A percentile compares a stretch with the other conserved stretches of the same genome.
Evolutionary conservation across 139 green algal species (phyloP).

Genomic region (Coccomyxa sp.): DNA sequence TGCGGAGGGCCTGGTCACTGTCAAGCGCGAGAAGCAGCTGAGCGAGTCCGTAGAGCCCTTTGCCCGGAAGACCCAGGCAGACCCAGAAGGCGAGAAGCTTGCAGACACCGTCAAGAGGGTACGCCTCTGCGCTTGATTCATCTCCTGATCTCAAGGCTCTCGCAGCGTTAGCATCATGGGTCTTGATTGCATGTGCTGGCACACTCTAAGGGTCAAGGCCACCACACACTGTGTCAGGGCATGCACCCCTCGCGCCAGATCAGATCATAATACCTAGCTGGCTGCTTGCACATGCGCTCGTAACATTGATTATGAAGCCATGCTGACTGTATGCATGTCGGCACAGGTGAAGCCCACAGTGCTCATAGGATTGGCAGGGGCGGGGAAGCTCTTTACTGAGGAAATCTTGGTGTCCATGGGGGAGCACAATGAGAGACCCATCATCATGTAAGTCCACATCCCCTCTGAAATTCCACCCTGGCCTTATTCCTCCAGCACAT

Average conservation of each 20-base stretch:
- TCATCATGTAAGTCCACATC: too few species aligned
- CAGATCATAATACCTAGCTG: neutral
- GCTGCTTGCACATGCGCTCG: neutral
- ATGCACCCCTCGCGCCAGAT: neutral
- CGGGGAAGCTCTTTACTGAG: slow-evolving; percentile 55
- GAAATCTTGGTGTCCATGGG: slow-evolving; percentile 61
- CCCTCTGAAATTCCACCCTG: too few species aligned
- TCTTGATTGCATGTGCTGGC: neutral
- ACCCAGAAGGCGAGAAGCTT: slow-evolving; percentile 52
- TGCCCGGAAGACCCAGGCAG: slow-evolving; percentile 42
- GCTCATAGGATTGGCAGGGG: slow-evolving; percentile 75
- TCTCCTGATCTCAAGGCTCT: neutral
- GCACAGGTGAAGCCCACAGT: slow-evolving; percentile 66
- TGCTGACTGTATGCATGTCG: neutral
- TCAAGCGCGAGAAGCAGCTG: slow-evolving; percentile 23
- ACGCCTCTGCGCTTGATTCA: neutral
- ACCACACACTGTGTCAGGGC: neutral
- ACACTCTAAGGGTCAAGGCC: neutral
- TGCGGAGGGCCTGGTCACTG: slow-evolving; percentile 55
- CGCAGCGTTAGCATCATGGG: neutral
- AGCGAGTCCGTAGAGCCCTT: slow-evolving; percentile 55
- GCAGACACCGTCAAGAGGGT: slow-evolving; percentile 51
- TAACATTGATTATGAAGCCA: neutral
- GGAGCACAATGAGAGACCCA: slow-evolving; percentile 53
- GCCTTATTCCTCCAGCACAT: too few species aligned